Base-by-base conservation (phyloP, 768 basidiomycete genomes). In the Pleurotus salmoneostramineus region DNA sequence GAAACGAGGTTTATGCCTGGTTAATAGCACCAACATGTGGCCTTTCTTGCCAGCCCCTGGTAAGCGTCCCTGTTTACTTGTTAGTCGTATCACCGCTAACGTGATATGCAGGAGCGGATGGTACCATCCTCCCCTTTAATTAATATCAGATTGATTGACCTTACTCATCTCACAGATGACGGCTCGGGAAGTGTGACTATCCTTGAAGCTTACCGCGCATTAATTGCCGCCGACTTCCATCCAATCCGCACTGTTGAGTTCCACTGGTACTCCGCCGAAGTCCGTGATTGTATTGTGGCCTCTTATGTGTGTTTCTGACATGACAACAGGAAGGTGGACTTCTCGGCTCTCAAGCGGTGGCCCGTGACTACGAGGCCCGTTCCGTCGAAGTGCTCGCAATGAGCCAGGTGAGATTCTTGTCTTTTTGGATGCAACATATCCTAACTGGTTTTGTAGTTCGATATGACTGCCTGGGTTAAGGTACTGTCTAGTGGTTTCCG, bases 391-490 rank as follows among this genome's bases (percentile, higher is more conserved):
- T 93, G 60, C 71, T 87, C 62, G 91, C 88, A 50, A 93, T 93
- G 90, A 86, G 86, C 66, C 91, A 93, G 79, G 89, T 90, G 69
- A 63, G 58, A 17, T 42, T 21, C 59, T 50, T 34, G 35, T 21
- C 14, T 27, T 32, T 58, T 40, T 7, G 27, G 21, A 52, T 46
- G 56, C 50, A 51, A 35, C 45, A 43, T 27, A 50, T 15, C 56
- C 54, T 56, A 56, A 56, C 43, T 50, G 15, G 43, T 40, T 58
- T 40, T 56, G 50, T 63, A 91, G 89, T 91, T 89, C 66, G 91
- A 93, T 69, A 93, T 93, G 92, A 94, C 92, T 17, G 92, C 92
- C 56, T 97, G 93, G 93, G 91, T 96, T 60, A 93, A 93, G 81
- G 83, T 77, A 17, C 52, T 17, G n/a, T 61, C 48, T 56, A 33